These are phyloP conservation scores for Rutstroemia sp. DNA, from an alignment of 2,329 filamentous ascomycete species.

Conservation along the genomic window DNA sequence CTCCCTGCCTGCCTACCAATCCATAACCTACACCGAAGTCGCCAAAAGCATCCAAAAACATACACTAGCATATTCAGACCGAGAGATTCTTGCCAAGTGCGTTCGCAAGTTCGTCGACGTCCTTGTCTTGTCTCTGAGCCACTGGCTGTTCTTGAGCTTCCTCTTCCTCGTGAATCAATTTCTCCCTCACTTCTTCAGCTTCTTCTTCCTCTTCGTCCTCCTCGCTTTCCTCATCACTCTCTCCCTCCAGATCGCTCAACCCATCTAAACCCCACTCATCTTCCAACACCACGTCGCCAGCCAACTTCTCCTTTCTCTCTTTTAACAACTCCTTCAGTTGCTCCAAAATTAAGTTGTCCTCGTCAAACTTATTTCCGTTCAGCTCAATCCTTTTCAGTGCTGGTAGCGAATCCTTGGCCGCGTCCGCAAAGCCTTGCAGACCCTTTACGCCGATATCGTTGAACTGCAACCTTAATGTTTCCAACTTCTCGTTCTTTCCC, in stretches of 20 bases:
- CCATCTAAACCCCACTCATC: constrained; percentile 81
- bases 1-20: neutral
- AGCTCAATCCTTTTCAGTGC: constrained; percentile 79
- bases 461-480: constrained; percentile 79
- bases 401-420: constrained; percentile 62
- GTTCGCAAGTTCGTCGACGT: constrained; percentile 74
- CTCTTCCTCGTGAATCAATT: constrained; percentile 60
- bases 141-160: constrained; percentile 65
- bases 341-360: constrained; percentile 70
- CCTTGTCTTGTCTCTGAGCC: constrained; percentile 62
- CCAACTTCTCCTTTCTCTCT: constrained; percentile 67
- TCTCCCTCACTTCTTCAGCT: constrained; percentile 59
- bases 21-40: neutral
- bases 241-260: constrained; percentile 72
- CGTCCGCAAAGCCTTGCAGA: constrained; percentile 62
- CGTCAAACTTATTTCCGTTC: constrained; percentile 91
- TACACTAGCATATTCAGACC: constrained; percentile 2
- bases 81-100: constrained; percentile 38
- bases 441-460: constrained; percentile 84
- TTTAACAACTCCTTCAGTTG: constrained; percentile 65
- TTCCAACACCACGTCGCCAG: constrained; percentile 60
- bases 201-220: constrained; percentile 54
- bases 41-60: constrained; percentile 1
- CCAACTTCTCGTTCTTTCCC: constrained; percentile 71
- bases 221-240: constrained; percentile 61